Base-by-base conservation (phyloP, 2,329 filamentous ascomycete species). In the Conoideocrella luteorostrata region DNA sequence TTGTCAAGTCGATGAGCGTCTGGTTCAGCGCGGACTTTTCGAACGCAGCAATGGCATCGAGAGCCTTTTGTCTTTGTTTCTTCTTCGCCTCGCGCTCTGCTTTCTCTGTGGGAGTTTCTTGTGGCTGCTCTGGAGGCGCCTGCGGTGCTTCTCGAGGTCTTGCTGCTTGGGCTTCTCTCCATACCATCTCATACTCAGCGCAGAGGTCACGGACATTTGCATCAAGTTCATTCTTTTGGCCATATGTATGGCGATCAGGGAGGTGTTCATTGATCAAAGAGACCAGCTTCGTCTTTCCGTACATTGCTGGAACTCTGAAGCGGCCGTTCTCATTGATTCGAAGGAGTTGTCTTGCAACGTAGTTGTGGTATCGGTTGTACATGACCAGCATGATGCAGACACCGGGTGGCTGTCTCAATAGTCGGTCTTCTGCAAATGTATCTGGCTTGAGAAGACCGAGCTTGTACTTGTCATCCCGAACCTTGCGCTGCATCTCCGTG, bases 331-430 rank as follows among this genome's bases (percentile, higher is more conserved):
- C 64, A 35, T 74, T 73, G 47, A 72, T 69, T 15, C 43, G 59
- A 0, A 34, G 82, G 9, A 94, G 68, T 46, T 90, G 81, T 44
- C 80, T 76, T 3, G 84, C 86, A 0, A 86, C 78, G 49, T 89
- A 77, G 62, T 95, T 94, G 64, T 94, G 88, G 62, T 89, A 91
- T 4, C 78, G 71, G 52, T 80, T 82, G 60, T 86, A 80, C 80
- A 85, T 83, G 54, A 87, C 75, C 3, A 86, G 60, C n/a, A 86
- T 58, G 2, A 83, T 78, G 33, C 77, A 71, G n/a, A 82, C 80
- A 4, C 82, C 81, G 0, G 84, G 79, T 0, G 83, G 84, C 51
- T 84, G 78, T 2, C 77, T 76, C 11, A 80, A 61, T 1, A 86
- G 63, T 38, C 83, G 70, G 55, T 80, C 77, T 52, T 86, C 81